Evolutionary conservation across 768 basidiomycete genomes (phyloP), one percentile per base, ranked within the genome.

Genomic region (Gloeopeniophorella convolvens): DNA sequence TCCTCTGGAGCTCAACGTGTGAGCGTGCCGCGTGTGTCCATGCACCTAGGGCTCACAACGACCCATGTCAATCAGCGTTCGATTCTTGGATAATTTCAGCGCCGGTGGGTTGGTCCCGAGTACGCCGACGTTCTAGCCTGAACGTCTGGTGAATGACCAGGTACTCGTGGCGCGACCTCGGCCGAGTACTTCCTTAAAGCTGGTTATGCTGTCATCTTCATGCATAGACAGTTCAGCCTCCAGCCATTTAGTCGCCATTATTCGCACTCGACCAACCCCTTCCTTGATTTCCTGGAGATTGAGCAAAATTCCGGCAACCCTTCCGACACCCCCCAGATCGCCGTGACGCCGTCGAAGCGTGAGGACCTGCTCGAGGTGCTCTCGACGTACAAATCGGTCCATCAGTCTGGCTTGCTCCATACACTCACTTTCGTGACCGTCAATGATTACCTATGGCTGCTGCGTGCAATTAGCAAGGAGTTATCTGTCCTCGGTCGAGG

Each of bases 1-100:
- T 6, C 95, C 95, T 3, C 71, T 99, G 51, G 96, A 99, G 73
- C 88, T 93, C 74, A 98, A 98, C 63, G 93, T 97, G 96, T 97
- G 77, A 82, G 94, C 74, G 46, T 24, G 42, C 31, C 39, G 48
- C 42, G 28, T 30, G 35, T 28, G 37, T 42, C 33, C 42, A 44
- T 9, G 42, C 49, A 40, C 49, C 32, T 36, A 48, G 35, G 46
- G 24, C 42, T 48, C 54, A 59, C 50, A 57, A 51, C 58, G 51
- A 45, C 55, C 60, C 64, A 31, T 23, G 33, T 36, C 54, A 50
- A 57, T n/a, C 62, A 99, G 95, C 60, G 96, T 99, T 40, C 89
- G 96, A 43, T 99, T 97, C 66, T 75, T 99, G 24, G 95, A 98
- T 66, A 98, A 99, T 72, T 98, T 98, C 69, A 96, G 93, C 68